Evolutionary conservation across 2,329 filamentous ascomycete genomes (phyloP).

Genomic region (Periconia macrospinosa): DNA sequence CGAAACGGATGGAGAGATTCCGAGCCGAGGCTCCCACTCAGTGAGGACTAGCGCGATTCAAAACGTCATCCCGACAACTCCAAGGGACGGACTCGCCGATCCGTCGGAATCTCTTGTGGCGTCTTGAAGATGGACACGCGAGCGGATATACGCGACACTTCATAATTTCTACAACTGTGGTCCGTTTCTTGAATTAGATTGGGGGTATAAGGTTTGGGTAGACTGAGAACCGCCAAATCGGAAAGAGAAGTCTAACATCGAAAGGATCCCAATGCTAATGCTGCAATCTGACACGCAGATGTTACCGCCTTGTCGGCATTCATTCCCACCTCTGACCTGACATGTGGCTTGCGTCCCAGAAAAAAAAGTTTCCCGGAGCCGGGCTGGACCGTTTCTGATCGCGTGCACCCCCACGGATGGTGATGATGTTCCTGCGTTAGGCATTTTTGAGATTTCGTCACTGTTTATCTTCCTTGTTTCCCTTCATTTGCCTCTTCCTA

Average conservation of each 20-base stretch:
- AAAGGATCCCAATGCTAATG: too few relatives aligned
- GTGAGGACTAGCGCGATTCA: neutral
- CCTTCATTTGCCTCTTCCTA: neutral
- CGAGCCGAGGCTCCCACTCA: neutral
- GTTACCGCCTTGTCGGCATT: too few relatives aligned
- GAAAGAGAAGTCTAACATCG: too few relatives aligned
- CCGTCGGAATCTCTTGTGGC: neutral
- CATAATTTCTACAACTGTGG: neutral
- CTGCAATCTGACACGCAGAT: too few relatives aligned
- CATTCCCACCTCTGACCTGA: too few relatives aligned
- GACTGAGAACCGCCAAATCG: too few relatives aligned
- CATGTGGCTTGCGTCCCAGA: too few relatives aligned
- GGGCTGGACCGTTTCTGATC: neutral
- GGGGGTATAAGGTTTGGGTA: too few relatives aligned
- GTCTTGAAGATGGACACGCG: neutral
- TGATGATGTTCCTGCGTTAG: constrained; percentile 12
- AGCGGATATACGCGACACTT: neutral
- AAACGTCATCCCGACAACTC: neutral
- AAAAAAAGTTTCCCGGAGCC: too few relatives aligned
- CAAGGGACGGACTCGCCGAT: neutral
- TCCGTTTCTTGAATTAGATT: too few relatives aligned
- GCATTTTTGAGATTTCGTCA: constrained; percentile 1
- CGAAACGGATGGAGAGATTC: neutral
- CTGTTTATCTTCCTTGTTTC: neutral
- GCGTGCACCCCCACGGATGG: neutral